A percentile compares a stretch with the other conserved stretches of the same genome.
Evolutionary conservation across 164 flowering plant species (phyloP).

Genomic region (Sedum album): DNA sequence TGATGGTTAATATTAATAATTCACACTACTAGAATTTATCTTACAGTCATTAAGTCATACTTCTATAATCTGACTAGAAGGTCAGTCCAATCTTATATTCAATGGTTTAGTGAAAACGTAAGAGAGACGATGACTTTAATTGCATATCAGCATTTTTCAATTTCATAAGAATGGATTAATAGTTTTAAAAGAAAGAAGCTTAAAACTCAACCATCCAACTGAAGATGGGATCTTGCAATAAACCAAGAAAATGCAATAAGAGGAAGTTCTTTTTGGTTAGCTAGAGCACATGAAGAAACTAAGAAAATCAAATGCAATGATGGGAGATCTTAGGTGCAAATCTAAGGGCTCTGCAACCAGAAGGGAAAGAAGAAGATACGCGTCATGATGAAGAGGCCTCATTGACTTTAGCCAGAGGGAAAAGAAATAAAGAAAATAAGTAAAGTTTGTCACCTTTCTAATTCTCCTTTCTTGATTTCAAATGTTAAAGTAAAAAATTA

Average conservation of each 20-base stretch:
- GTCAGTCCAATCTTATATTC: too few species aligned
- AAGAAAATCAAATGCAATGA: neutral
- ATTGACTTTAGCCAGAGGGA: neutral
- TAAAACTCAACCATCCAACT: too few species aligned
- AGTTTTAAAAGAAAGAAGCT: too few species aligned
- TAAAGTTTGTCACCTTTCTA: constrained; percentile 2
- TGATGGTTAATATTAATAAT: too few species aligned
- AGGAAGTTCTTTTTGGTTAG: neutral
- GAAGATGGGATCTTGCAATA: neutral
- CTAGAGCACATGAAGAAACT: neutral
- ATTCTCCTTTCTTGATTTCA: neutral
- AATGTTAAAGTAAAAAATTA: neutral
- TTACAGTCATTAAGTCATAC: too few species aligned
- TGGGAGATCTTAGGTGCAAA: constrained; percentile 3
- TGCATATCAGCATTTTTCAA: too few species aligned
- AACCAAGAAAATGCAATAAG: neutral
- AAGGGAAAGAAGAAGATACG: neutral
- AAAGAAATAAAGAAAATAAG: neutral
- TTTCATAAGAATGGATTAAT: too few species aligned
- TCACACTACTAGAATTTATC: too few species aligned
- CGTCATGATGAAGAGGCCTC: neutral
- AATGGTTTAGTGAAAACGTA: too few species aligned
- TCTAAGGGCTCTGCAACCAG: neutral
- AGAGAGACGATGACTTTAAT: too few species aligned
- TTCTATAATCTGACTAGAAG: too few species aligned